These are phyloP conservation scores for Fraxinus floribunda DNA, from an alignment of 305 asterid genomes.

Conservation along the genomic window DNA sequence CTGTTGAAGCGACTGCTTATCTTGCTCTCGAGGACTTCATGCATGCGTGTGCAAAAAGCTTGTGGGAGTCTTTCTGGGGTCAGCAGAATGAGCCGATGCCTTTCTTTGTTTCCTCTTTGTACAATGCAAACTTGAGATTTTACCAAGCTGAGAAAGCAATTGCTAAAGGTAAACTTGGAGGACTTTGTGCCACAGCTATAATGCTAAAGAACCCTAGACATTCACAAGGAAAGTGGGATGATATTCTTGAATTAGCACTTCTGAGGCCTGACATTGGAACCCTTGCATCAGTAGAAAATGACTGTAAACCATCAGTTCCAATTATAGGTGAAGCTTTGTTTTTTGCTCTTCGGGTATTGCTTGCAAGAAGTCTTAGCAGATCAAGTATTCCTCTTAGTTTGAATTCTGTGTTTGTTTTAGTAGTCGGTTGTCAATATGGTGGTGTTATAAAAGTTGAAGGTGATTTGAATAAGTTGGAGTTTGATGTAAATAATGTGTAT, in stretches of 20 bases:
- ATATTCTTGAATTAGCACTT: conserved; percentile 76
- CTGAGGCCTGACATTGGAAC: conserved; percentile 66
- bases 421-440: conserved; percentile 81
- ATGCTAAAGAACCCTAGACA: conserved; percentile 94
- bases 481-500: conserved; percentile 63
- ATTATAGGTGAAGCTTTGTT: conserved; percentile 74
- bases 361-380: conserved; percentile 82
- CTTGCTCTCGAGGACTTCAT: conserved; percentile 94
- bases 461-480: conserved; percentile 69
- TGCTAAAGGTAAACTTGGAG: conserved; percentile 73
- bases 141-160: conserved; percentile 83
- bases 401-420: conserved; percentile 67
- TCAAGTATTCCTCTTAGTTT: conserved; percentile 66
- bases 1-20: conserved; percentile 71
- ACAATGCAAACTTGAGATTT: conserved; percentile 67
- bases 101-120: conserved; percentile 69
- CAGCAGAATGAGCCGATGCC: conserved; percentile 63
- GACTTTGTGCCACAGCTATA: conserved; percentile 85
- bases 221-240: conserved; percentile 96
- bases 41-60: conserved; percentile 65
- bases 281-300: conserved; percentile 40
- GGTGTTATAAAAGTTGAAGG: conserved; percentile 87
- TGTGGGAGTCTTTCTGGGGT: conserved; percentile 96
- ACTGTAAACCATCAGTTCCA: conserved; percentile 48
- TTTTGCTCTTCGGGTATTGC: conserved; percentile 75